Conservation (phyloP, 1,284 basidiomycete species). For the Ustilago bromivora region DNA sequence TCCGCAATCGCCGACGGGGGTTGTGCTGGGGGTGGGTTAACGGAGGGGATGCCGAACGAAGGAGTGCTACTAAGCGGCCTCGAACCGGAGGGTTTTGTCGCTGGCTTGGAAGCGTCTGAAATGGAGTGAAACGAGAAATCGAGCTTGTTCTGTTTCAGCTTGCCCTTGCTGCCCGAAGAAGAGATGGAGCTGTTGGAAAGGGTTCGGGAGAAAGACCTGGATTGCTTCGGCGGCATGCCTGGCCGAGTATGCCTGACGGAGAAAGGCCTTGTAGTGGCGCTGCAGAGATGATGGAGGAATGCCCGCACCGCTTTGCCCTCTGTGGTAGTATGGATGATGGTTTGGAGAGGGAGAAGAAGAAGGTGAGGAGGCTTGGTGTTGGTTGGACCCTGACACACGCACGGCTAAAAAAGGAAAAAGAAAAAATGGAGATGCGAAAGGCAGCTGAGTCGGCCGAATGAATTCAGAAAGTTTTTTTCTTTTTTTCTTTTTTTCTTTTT, state of each 20-base stretch:
- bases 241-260: neutral
- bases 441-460: conserved; percentile 23
- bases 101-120: neutral
- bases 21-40: conserved; percentile 1
- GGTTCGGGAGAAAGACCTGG: conserved; percentile 19
- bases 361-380: neutral
- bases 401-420: neutral
- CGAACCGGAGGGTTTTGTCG: conserved; percentile 5
- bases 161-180: conserved; percentile 20
- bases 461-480: neutral
- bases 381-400: neutral
- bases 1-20: neutral
- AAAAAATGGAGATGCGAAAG: conserved; percentile 2
- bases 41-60: conserved; percentile 28
- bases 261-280: neutral
- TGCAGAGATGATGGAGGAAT: neutral
- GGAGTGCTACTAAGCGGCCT: conserved; percentile 40
- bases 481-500: neutral
- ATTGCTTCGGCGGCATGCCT: conserved; percentile 33
- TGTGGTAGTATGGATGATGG: neutral
- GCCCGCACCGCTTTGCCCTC: neutral
- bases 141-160: conserved; percentile 52
- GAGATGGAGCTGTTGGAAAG: conserved; percentile 24
- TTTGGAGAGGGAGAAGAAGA: neutral
- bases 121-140: conserved; percentile 45